Evolutionary conservation across 805 yeast genomes (phyloP).

Genomic region (Pichia cabralensis): DNA sequence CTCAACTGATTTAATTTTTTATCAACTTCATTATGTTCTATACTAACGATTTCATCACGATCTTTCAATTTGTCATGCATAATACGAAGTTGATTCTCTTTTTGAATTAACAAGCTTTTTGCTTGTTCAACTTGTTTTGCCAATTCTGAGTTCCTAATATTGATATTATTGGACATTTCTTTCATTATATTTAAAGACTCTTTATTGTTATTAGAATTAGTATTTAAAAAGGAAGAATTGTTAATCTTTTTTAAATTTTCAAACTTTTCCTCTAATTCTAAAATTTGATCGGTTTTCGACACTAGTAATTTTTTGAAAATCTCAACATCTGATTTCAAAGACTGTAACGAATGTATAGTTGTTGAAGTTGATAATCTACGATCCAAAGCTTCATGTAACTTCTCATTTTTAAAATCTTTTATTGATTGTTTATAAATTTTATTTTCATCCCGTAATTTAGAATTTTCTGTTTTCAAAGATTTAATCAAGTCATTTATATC

Average conservation of each 20-base stretch:
- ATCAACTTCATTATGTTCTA: slow-evolving; percentile 6
- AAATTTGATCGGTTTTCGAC: slow-evolving; percentile 5
- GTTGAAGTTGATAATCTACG: background rate
- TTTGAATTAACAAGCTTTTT: background rate
- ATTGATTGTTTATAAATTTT: background rate
- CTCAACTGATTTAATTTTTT: slow-evolving; percentile 4
- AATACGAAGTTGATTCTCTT: background rate
- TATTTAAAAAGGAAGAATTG: background rate
- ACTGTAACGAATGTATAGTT: background rate
- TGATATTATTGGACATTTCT: too few species aligned
- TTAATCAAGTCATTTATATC: background rate
- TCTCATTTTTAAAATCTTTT: background rate
- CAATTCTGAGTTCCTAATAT: too few species aligned
- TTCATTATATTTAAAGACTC: background rate
- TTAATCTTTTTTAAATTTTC: background rate
- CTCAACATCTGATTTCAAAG: slow-evolving; percentile 3
- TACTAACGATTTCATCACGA: background rate
- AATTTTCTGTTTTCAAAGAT: background rate
- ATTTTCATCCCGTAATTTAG: background rate
- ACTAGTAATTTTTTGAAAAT: slow-evolving; percentile 6
- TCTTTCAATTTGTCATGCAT: background rate
- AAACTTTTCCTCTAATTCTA: slow-evolving; percentile 3
- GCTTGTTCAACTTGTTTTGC: slow-evolving; percentile 4
- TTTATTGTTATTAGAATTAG: background rate
- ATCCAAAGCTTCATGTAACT: background rate